Base-by-base conservation (phyloP, 208 protist genomes). In the Vickermania ingenoplastis region DNA sequence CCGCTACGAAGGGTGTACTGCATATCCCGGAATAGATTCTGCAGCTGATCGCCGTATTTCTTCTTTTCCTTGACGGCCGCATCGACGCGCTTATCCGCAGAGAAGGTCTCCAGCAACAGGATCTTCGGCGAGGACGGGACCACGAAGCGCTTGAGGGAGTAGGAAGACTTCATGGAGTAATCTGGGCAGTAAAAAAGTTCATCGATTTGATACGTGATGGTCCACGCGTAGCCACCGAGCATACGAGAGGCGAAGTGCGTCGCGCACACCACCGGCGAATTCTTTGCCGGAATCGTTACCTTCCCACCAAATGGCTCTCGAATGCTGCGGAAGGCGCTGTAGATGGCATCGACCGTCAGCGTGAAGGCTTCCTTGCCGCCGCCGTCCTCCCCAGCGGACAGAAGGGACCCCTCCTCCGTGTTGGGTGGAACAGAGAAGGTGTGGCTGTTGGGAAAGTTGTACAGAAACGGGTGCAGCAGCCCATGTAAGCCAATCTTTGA, bases 181-280 rank as follows among this genome's bases (percentile, higher is more conserved):
- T 92, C 89, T 0, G 85, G 84, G 69, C 89, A 92, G 73, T 95
- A 95, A 53, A 95, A 81, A 23, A 95, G 57, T 56, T 91, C 81
- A 56, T 95, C 89, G 62, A 91, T 91, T 63, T 95, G 85, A 63
- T 91, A 91, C 59, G 80, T 86, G 53, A 95, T 75, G 22, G 69
- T 69, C 86, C 89, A 95, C 52, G 68, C 73, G 63, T 87, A 77
- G 31, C 79, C 75, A 13, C 89, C 89, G 25, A 92, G 73, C 71
- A 91, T 83, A 25, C 89, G 76, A 17, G 79, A 80, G 0, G 78
- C 64, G 55, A 90, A 91, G 50, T 86, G 61, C 0, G 85, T 68
- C 48, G 55, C 61, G 57, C 85, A 92, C 53, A 76, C 78, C 52
- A 95, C 72, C 55, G 81, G 67, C 1, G 83, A 71, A 25, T 81